Base-by-base conservation (phyloP, 2,329 filamentous ascomycete species). In the Sclerotinia nivalis region DNA sequence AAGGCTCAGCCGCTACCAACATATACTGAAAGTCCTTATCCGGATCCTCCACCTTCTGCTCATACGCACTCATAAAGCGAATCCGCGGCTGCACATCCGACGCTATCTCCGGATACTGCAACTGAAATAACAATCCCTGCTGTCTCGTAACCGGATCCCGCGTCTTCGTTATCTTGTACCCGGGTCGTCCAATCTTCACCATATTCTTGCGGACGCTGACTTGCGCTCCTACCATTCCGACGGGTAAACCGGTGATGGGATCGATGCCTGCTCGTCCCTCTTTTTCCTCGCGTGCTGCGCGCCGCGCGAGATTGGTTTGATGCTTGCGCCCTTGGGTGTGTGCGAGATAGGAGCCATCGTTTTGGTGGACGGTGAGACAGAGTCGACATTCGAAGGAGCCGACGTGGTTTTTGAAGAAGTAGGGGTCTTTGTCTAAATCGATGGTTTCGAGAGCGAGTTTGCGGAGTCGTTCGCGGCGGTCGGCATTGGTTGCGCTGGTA, bases 391-490 rank as follows among this genome's bases (percentile, higher is more conserved):
- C 96, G 82, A 97, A 99, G 78, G 91, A 96, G 78, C 96, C 96
- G 77, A 98, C 93, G 82, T 99, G 95, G 85, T 99, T 99, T 82
- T 97, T 97, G 90, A 99, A 99, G 85, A 98, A 97, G 87, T 98
- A 99, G 0, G 96, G 96, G 83, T 99, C 96, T 83, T 97, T 98
- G 83, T 98, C 96, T 73, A 98, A 92, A 84, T 98, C 95, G 85
- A 99, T 99, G 69, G 93, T 96, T 83, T 99, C 96, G 78, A 99
- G 92, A 70, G 96, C 96, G 79, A 99, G 93, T 84, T 97, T 97
- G 81, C 95, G 93, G 52, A 99, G 91, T 73, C 96, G 94, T 82
- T 99, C 96, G 80, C 96, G 93, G 71, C 96, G 93, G 87, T 98
- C 96, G 74, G 96, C 95, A 82, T 98, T 98, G 73, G 93, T 97